Conservation (phyloP, 1,284 basidiomycete species). For the Sanghuangporus weigelae region DNA sequence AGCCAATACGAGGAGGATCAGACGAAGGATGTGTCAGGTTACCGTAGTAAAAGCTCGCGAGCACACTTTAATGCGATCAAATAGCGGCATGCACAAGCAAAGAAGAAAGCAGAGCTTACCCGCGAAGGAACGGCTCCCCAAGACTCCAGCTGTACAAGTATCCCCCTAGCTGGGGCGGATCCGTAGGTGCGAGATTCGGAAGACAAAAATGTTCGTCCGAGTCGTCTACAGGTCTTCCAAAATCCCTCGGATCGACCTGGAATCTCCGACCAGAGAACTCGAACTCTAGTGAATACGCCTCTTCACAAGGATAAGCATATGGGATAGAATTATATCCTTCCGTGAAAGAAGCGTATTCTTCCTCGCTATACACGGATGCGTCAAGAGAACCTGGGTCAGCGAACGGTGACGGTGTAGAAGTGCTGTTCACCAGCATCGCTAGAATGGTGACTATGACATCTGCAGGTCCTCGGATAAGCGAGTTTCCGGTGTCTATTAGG, state of each 20-base stretch:
- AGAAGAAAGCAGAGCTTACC: conserved; percentile 23
- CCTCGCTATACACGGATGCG: conserved; percentile 26
- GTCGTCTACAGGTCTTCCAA: conserved; percentile 37
- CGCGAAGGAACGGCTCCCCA: conserved; percentile 38
- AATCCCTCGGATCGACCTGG: conserved; percentile 63
- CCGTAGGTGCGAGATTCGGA: conserved; percentile 46
- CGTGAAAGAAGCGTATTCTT: conserved; percentile 21
- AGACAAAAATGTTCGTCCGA: conserved; percentile 39
- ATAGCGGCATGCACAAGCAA: background rate
- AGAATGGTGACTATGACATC: conserved; percentile 45
- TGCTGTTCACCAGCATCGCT: conserved; percentile 28
- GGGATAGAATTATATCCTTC: background rate
- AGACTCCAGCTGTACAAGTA: conserved; percentile 35
- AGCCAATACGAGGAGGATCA: conserved; percentile 64
- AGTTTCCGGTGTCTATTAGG: conserved; percentile 55
- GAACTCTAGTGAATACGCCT: conserved; percentile 52
- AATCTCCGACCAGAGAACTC: conserved; percentile 59
- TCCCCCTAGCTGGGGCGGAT: conserved; percentile 37
- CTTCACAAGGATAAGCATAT: conserved; percentile 34
- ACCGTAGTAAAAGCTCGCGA: conserved; percentile 58
- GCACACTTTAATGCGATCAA: conserved; percentile 31
- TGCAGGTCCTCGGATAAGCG: conserved; percentile 48
- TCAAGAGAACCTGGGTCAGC: background rate
- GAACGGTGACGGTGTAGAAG: conserved; percentile 26
- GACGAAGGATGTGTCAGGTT: conserved; percentile 56